Percentiles rank a stretch among this genome's conserved stretches.
These are phyloP conservation scores for Epichloe scottii DNA, from an alignment of 2,329 filamentous ascomycete species.

Conservation along the genomic window DNA sequence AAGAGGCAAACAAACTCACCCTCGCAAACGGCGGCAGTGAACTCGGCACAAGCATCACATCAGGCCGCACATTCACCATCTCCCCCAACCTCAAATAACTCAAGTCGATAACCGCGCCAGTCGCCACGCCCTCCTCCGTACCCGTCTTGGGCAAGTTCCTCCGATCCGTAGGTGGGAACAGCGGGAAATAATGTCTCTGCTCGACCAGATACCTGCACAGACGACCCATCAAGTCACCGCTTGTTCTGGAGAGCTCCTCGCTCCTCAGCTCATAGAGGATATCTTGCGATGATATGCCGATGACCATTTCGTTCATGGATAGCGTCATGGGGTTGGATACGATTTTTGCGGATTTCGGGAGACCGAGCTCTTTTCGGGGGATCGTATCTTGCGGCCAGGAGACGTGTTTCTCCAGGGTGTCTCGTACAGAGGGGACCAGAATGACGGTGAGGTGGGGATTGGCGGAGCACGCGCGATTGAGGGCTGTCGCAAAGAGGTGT, in stretches of 20 bases:
- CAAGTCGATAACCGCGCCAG: slow-evolving; percentile 69
- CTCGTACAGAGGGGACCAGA: slow-evolving; percentile 70
- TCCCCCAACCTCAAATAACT: slow-evolving; percentile 81
- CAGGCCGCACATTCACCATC: slow-evolving; percentile 75
- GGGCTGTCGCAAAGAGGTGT: slow-evolving; percentile 59
- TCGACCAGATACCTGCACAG: slow-evolving; percentile 68
- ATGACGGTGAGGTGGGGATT: slow-evolving; percentile 73
- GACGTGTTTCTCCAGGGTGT: slow-evolving; percentile 70
- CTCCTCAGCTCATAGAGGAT: slow-evolving; percentile 68
- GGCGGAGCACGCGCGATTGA: slow-evolving; percentile 56
- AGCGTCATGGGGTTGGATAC: slow-evolving; percentile 87
- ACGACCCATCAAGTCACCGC: slow-evolving; percentile 52
- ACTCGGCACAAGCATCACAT: slow-evolving; percentile 74
- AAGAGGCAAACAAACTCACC: slow-evolving; percentile 35
- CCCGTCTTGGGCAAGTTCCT: slow-evolving; percentile 53
- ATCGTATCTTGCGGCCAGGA: slow-evolving; percentile 65
- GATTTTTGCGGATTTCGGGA: slow-evolving; percentile 64
- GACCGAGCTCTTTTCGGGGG: slow-evolving; percentile 55
- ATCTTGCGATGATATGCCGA: slow-evolving; percentile 77
- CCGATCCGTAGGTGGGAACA: slow-evolving; percentile 71
- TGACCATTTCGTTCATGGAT: slow-evolving; percentile 72
- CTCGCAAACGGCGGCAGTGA: slow-evolving; percentile 76
- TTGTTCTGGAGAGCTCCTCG: slow-evolving; percentile 44
- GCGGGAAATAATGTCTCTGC: slow-evolving; percentile 80
- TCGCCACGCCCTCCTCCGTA: slow-evolving; percentile 44